Evolutionary conservation across 225 moss, liverwort and hornwort genomes (phyloP), one percentile per base, ranked within the genome.

Genomic region (Straminergon stramineum): DNA sequence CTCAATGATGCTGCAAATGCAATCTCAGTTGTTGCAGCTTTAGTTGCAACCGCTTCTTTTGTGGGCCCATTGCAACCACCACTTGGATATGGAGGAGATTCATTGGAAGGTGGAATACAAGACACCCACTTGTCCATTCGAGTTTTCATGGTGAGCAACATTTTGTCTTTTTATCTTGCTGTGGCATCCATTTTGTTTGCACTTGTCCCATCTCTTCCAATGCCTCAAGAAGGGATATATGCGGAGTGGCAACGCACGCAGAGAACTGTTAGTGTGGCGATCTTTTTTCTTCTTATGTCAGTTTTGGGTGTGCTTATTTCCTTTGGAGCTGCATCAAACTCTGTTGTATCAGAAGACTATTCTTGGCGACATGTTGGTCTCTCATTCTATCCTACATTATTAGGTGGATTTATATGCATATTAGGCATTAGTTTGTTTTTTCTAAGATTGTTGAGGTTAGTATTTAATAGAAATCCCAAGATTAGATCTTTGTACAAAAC

Each of bases 31-130:
- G n/a, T 92, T 28, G 89, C 67, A 4, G 86, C 93, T 3, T 58
- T 92, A 7, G 88, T 94, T 35, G 92, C 92, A 5, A 90, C 92
- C 3, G 66, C 88, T 13, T 94, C 93, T 20, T 92, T 81, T 43
- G 85, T 71, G 17, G 89, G 85, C 18, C 85, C 70, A 2, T 48
- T 79, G 7, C 70, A 89, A 86, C 70, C 57, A 9, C 93, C 91
- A 3, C 57, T 88, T 11, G 71, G 90, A 1, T 91, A 87, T 75
- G 67, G 31, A 31, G 9, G 1, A 6, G 26, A 28, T 51, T 11
- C 17, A 19, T 2, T 12, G 69, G 0, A 12, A 85, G 7, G 37
- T 90, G 55, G 80, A 85, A 8, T 87, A 76, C 68, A 91, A 92
- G n/a, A 69, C 39, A 39, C n/a, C 2, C 1, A 39, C 39, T 69